Percentiles rank a stretch among this genome's conserved stretches.
phyloP scores from a whole-genome alignment of 768 basidiomycete species.

The Coprinopsis cinerea region DNA sequence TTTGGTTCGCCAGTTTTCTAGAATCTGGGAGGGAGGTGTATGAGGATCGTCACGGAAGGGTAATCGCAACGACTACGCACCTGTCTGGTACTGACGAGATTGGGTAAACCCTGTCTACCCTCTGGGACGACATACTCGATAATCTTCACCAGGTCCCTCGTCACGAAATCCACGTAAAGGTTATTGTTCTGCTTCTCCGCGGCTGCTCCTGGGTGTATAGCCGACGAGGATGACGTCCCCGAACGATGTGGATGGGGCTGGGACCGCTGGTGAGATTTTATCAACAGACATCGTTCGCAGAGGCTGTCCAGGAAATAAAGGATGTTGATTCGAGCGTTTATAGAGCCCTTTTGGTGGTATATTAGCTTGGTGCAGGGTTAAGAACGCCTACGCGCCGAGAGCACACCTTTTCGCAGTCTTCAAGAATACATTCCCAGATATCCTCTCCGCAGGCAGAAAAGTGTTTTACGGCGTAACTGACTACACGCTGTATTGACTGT shows the following conservation, averaged over 20 bases:
- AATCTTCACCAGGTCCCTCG: constrained; percentile 72
- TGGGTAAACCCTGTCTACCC: constrained; percentile 82
- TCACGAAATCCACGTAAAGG: constrained; percentile 73
- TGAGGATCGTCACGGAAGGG: background rate
- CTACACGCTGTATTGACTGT: constrained; percentile 84
- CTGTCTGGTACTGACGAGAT: constrained; percentile 84
- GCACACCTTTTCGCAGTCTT: constrained; percentile 82
- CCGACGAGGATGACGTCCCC: constrained; percentile 19
- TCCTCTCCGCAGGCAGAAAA: constrained; percentile 85
- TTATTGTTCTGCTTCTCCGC: constrained; percentile 8
- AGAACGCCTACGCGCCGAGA: background rate
- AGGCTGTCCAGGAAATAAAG: constrained; percentile 87
- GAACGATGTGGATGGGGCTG: constrained; percentile 38
- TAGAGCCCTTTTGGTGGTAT: constrained; percentile 76
- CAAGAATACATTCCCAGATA: constrained; percentile 88
- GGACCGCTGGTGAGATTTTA: constrained; percentile 36
- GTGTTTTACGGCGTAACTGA: constrained; percentile 79
- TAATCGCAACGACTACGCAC: constrained; percentile 31
- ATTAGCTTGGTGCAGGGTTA: background rate
- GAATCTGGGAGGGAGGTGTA: constrained; percentile 47
- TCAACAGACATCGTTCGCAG: constrained; percentile 70
- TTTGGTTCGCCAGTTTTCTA: constrained; percentile 89
- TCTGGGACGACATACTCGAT: constrained; percentile 84
- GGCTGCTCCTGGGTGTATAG: constrained; percentile 14
- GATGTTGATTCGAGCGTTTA: constrained; percentile 91